These are phyloP conservation scores for Claviceps lovelessii DNA, from an alignment of 2,329 filamentous ascomycete genomes.

Conservation along the genomic window DNA sequence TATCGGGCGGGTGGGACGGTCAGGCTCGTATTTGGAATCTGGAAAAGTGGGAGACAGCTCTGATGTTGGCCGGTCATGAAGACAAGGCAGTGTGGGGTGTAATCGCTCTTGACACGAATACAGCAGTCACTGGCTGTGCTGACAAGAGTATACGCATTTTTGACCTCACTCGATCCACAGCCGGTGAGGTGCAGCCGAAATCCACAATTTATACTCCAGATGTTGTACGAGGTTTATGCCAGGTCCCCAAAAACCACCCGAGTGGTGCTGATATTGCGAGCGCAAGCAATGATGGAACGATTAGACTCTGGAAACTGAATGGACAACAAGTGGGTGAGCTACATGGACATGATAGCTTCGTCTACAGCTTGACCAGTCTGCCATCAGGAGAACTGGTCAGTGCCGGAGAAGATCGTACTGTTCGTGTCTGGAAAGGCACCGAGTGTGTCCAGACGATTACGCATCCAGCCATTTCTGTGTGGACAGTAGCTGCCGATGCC, in stretches of 20 bases:
- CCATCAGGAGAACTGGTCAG: conserved; percentile 82
- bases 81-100: conserved; percentile 79
- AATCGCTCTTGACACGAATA: conserved; percentile 63
- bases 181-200: conserved; percentile 34
- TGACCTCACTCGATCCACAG: conserved; percentile 48
- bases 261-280: conserved; percentile 88
- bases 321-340: conserved; percentile 66
- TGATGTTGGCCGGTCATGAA: conserved; percentile 59
- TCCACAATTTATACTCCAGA: conserved; percentile 54
- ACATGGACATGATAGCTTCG: conserved; percentile 83
- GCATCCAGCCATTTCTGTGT: conserved; percentile 91
- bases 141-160: conserved; percentile 84
- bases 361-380: conserved; percentile 68
- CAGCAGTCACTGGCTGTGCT: conserved; percentile 80
- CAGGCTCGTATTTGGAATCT: conserved; percentile 77
- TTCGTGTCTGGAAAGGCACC: conserved; percentile 70
- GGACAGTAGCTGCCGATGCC: conserved; percentile 71
- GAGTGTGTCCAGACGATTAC: conserved; percentile 91
- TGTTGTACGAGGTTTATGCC: conserved; percentile 77
- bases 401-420: conserved; percentile 84
- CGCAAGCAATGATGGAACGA: conserved; percentile 80
- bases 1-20: conserved; percentile 90
- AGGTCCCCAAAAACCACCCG: conserved; percentile 58
- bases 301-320: conserved; percentile 73
- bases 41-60: conserved; percentile 68